Conservation (phyloP, 2,329 filamentous ascomycete species). For the Cadophora gregata region DNA sequence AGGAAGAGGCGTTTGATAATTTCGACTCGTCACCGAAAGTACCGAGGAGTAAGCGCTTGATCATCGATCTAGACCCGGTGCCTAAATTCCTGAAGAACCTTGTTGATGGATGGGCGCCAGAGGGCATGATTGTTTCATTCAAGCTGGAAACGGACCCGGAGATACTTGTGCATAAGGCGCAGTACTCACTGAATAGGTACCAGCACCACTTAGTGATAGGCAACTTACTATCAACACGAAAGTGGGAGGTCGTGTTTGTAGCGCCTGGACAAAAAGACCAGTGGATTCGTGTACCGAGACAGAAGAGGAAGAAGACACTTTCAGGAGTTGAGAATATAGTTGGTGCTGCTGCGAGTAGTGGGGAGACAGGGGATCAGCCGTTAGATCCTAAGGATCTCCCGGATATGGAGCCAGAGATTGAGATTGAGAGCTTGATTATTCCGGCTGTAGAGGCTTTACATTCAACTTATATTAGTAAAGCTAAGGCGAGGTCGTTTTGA, state of each 20-base stretch:
- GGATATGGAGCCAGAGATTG: constrained; percentile 72
- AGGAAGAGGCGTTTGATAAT: constrained; percentile 66
- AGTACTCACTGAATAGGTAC: constrained; percentile 85
- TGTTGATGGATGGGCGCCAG: constrained; percentile 94
- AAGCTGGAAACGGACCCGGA: constrained; percentile 95
- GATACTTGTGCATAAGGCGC: constrained; percentile 86
- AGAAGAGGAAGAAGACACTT: constrained; percentile 48
- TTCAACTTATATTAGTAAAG: constrained; percentile 63
- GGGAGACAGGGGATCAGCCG: constrained; percentile 52
- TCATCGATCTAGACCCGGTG: constrained; percentile 92
- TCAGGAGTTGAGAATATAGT: constrained; percentile 48
- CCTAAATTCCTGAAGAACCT: constrained; percentile 96
- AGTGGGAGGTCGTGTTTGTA: constrained; percentile 97
- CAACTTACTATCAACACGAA: constrained; percentile 89
- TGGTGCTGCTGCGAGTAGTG: constrained; percentile 46
- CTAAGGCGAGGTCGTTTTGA: too few species aligned
- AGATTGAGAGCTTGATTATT: constrained; percentile 93
- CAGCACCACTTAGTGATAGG: constrained; percentile 96
- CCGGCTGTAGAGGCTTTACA: constrained; percentile 84
- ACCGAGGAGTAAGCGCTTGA: constrained; percentile 69
- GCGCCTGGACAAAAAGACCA: constrained; percentile 61
- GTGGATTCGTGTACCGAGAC: constrained; percentile 45
- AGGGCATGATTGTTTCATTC: constrained; percentile 97
- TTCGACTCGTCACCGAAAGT: constrained; percentile 67
- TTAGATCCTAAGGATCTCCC: constrained; percentile 60